Percentiles rank a stretch among this genome's conserved stretches.
Evolutionary conservation across 2,329 filamentous ascomycete species (phyloP).

Genomic region (Colletotrichum lupini): DNA sequence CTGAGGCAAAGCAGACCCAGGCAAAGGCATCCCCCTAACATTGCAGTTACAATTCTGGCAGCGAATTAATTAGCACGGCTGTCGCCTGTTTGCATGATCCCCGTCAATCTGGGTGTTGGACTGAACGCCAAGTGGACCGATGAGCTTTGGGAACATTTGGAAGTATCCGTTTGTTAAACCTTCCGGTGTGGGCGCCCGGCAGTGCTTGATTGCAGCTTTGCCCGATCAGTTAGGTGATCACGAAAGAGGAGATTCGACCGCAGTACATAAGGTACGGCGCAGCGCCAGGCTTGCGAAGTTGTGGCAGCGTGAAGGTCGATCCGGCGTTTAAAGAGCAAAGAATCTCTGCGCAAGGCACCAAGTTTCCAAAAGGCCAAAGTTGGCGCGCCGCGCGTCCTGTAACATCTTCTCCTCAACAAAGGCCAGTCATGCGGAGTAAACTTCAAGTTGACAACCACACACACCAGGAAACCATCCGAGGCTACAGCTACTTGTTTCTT

Average conservation of each 20-base stretch:
- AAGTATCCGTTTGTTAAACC: neutral
- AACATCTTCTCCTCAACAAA: neutral
- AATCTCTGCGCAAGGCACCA: neutral
- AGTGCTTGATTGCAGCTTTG: neutral
- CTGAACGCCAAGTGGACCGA: neutral
- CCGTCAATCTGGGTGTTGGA: neutral
- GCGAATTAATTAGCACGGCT: neutral
- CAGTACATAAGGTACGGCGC: no score
- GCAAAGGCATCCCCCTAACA: neutral
- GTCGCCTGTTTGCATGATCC: neutral
- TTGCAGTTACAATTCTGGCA: neutral
- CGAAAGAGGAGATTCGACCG: neutral
- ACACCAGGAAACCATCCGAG: neutral
- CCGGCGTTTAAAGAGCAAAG: neutral
- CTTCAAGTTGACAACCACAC: neutral
- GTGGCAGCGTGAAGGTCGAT: neutral
- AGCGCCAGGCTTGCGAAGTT: neutral
- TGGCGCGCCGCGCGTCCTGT: neutral
- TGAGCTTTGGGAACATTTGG: no score
- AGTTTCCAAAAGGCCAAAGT: neutral
- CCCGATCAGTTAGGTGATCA: slow-evolving; percentile 2
- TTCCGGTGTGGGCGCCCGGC: neutral
- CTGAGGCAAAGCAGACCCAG: neutral
- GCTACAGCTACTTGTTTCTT: neutral
- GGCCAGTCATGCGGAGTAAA: neutral